Conservation (phyloP, 441 rosid genomes). For the Syzygium malaccense region DNA sequence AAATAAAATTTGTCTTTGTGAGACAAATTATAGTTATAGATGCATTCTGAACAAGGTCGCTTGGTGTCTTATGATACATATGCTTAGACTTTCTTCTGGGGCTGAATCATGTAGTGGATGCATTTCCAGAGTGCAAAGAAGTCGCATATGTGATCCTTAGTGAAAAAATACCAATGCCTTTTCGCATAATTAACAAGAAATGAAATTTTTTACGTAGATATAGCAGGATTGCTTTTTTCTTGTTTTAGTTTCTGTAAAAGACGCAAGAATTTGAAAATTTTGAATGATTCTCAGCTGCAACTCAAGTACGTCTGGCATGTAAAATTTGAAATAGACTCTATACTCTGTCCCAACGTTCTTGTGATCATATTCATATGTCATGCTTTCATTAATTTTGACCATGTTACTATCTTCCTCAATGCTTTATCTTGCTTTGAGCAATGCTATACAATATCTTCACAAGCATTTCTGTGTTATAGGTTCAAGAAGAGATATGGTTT, state of each 20-base stretch:
- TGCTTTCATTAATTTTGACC: not conserved
- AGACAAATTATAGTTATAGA: not conserved
- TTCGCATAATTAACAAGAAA: not conserved
- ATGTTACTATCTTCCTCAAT: not conserved
- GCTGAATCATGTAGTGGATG: not conserved
- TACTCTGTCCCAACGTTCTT: not conserved
- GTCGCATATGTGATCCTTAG: not conserved
- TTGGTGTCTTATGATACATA: not conserved
- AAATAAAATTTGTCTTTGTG: not conserved
- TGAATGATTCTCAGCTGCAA: not conserved
- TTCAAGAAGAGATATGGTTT: constrained; percentile 75
- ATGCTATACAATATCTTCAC: not conserved
- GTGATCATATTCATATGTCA: not conserved
- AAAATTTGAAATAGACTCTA: not conserved
- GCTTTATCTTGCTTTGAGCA: not conserved
- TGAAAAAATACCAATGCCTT: not conserved
- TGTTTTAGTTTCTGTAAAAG: not conserved
- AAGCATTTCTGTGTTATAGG: constrained; percentile 21
- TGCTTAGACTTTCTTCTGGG: not conserved
- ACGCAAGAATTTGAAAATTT: not conserved
- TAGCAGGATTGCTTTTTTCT: not conserved
- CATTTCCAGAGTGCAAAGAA: not conserved
- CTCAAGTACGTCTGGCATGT: not conserved
- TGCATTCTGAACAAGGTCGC: not conserved
- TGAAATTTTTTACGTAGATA: not conserved